A percentile compares a stretch with the other conserved stretches of the same genome.
Conservation (phyloP, 148 eudicot genomes). For the Nyssa sinensis region DNA sequence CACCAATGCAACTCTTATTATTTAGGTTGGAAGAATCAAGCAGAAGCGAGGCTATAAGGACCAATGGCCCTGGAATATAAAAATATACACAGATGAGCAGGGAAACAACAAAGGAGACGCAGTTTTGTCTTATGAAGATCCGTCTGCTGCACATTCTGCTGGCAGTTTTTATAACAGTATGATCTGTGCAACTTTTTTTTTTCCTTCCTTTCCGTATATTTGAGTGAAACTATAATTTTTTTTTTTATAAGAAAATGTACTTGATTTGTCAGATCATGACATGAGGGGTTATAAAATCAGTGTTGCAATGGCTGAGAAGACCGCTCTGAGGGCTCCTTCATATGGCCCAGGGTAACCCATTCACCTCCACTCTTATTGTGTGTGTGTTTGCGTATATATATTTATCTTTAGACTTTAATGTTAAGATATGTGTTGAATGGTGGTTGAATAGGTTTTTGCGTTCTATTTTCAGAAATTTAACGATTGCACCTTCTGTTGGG, state of each 20-base stretch:
- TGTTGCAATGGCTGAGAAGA: slow-evolving; percentile 92
- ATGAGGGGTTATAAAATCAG: slow-evolving; percentile 73
- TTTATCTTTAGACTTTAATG: background rate
- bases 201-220: no score
- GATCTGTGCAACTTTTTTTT: background rate
- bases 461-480: no score
- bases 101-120: slow-evolving; percentile 97
- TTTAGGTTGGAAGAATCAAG: slow-evolving; percentile 89
- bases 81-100: slow-evolving; percentile 78
- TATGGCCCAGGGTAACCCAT: slow-evolving; percentile 55
- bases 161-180: slow-evolving; percentile 81
- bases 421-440: background rate
- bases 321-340: slow-evolving; percentile 69
- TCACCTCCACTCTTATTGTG: background rate
- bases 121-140: slow-evolving; percentile 84
- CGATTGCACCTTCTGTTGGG: background rate
- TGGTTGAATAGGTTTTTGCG: background rate
- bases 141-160: slow-evolving; percentile 94
- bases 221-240: background rate
- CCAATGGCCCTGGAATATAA: slow-evolving; percentile 97
- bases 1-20: slow-evolving; percentile 2
- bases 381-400: background rate
- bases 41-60: slow-evolving; percentile 95
- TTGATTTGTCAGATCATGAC: slow-evolving; percentile 52
- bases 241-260: background rate